Evolutionary conservation across 495 filamentous ascomycete species (phyloP), one percentile per base, ranked within the genome.

Genomic region (Hypoxylon intermedium): DNA sequence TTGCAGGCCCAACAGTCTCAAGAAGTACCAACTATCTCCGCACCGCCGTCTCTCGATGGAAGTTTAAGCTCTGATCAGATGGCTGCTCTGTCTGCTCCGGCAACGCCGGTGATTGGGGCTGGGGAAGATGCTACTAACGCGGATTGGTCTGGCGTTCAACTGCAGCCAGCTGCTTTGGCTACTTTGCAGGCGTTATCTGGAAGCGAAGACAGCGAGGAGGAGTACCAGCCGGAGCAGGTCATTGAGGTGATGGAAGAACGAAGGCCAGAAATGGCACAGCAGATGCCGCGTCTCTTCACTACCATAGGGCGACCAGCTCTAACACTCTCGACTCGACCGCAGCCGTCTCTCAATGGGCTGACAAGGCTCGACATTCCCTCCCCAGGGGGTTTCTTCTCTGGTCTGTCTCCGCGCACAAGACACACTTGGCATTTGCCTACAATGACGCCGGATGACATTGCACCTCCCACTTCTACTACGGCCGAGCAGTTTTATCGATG

Each of bases 331-430:
- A 70, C 77, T 57, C 55, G 53, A n/a, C 75, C 75, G n/a, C 76
- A 75, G 43, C 75, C 78, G 41, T 82, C 75, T 40, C 75, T 77
- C 20, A 74, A 73, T 34, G 76, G 83, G 49, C 80, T 93, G 52
- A 87, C 85, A 56, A 78, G 81, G 72, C 77, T 96, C 51, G 86
- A 91, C 46, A 91, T 97, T 43, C 92, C 92, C 2, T 96, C 92
- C 1, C 92, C 92, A 0, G 89, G 91, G 20, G 90, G 89, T 0
- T 96, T 97, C 79, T 97, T 97, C 71, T 87, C 90, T 15, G 91
- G 89, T 0, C 80, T 97, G 13, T 87, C 83, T 12, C 79, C 83
- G 1, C 81, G 85, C 43, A 84, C 86, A 24, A 82, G 91, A 47
- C 85, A 88, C 66, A 94, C 92, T 3, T 97, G 92, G 92, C 75